Conservation (phyloP, 441 rosid genomes). For the Omphalea diandra region DNA sequence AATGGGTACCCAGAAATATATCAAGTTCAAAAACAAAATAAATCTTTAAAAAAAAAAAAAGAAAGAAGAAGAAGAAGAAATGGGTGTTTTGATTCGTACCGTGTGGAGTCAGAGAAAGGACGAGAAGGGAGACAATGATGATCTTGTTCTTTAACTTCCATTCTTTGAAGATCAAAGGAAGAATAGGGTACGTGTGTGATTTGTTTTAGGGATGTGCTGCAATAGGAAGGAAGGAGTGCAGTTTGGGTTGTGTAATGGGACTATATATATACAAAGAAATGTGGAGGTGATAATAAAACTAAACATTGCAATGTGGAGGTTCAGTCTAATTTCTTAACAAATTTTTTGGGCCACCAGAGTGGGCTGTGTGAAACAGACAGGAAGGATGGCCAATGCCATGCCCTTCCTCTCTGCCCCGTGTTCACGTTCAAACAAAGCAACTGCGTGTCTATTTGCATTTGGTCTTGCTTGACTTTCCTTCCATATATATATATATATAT, state of each 20-base stretch:
- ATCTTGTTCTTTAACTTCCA: slow-evolving; percentile 14
- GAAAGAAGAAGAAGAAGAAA: neutral
- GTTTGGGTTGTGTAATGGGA: neutral
- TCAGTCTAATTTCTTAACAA: neutral
- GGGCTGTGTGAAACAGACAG: slow-evolving; percentile 7
- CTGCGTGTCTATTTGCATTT: neutral
- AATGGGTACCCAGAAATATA: no score
- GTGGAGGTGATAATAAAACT: neutral
- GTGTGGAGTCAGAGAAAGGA: slow-evolving; percentile 8
- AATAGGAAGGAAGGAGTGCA: neutral
- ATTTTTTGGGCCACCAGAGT: slow-evolving; percentile 2
- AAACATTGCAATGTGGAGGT: neutral
- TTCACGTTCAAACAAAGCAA: neutral
- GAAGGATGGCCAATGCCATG: neutral
- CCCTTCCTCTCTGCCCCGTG: neutral
- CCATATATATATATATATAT: no score
- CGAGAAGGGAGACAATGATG: slow-evolving; percentile 1
- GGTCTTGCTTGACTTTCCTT: no score
- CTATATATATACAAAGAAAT: neutral
- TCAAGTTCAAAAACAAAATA: neutral
- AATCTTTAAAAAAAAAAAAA: neutral
- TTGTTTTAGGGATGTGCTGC: neutral
- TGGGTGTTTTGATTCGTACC: neutral
- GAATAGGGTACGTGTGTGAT: neutral
- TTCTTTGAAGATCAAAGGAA: neutral